Conservation (phyloP, 495 filamentous ascomycete genomes). For the Daldinia vernicosa region DNA sequence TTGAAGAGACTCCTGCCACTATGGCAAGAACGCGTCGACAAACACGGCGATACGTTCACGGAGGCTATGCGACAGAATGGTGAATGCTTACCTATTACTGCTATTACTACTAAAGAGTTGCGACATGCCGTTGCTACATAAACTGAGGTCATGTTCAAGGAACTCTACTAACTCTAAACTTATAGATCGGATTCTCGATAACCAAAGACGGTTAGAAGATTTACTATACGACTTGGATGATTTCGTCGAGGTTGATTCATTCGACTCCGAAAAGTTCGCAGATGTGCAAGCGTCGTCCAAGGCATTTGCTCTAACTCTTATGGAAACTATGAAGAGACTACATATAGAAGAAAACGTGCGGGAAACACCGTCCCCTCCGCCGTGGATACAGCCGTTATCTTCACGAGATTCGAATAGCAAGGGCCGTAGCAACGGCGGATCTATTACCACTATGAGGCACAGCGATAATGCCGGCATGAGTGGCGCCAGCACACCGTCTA, state of each 20-base stretch:
- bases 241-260: slow-evolving; percentile 47
- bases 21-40: slow-evolving; percentile 49
- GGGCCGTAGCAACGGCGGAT: slow-evolving; percentile 13
- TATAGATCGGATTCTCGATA: slow-evolving; percentile 45
- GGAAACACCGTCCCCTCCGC: slow-evolving; percentile 12
- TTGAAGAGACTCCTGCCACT: slow-evolving; percentile 46
- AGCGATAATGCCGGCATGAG: slow-evolving; percentile 15
- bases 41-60: slow-evolving; percentile 48
- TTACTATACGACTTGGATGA: slow-evolving; percentile 54
- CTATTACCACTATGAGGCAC: slow-evolving; percentile 11
- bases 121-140: not conserved
- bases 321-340: slow-evolving; percentile 48
- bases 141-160: not conserved
- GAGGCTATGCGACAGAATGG: slow-evolving; percentile 50
- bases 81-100: slow-evolving; percentile 24
- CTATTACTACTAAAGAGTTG: not conserved
- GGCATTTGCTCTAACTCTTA: slow-evolving; percentile 49
- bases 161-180: slow-evolving; percentile 16
- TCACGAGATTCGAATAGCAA: slow-evolving; percentile 9
- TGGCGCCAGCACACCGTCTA: slow-evolving; percentile 14
- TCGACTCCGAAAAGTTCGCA: slow-evolving; percentile 44
- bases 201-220: slow-evolving; percentile 48
- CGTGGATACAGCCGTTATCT: slow-evolving; percentile 26
- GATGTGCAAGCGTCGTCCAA: slow-evolving; percentile 50
- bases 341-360: slow-evolving; percentile 33